Conservation (phyloP, 2,329 filamentous ascomycete species). For the Diaporthe vaccinii region DNA sequence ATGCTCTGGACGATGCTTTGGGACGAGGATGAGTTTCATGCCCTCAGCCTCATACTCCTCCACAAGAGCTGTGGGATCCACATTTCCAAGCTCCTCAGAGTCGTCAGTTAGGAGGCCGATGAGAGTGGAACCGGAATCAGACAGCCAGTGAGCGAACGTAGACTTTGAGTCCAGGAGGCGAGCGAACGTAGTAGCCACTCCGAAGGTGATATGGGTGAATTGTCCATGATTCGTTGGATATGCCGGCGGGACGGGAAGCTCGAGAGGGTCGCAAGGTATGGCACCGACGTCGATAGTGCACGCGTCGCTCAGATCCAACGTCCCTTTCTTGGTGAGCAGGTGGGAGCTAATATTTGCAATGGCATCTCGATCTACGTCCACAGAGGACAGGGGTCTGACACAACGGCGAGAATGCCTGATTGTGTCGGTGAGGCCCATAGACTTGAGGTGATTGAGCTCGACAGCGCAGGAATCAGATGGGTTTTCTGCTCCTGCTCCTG, state of each 20-base stretch:
- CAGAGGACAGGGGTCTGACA: constrained; percentile 9
- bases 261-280: constrained; percentile 30
- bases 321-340: constrained; percentile 1
- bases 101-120: constrained; percentile 39
- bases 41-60: constrained; percentile 46
- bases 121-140: constrained; percentile 26
- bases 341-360: constrained; percentile 16
- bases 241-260: constrained; percentile 26
- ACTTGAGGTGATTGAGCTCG: constrained; percentile 13
- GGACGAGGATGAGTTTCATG: constrained; percentile 52
- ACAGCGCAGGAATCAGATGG: not conserved
- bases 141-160: constrained; percentile 35
- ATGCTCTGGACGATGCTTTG: constrained; percentile 49
- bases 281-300: not conserved
- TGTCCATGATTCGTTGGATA: constrained; percentile 42
- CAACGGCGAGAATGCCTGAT: constrained; percentile 31
- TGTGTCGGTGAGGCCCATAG: constrained; percentile 14
- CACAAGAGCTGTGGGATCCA: constrained; percentile 33
- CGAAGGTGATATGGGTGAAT: constrained; percentile 30
- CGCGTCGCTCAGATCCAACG: not conserved
- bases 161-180: constrained; percentile 28
- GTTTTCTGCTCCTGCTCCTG: not conserved
- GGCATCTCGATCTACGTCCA: not conserved
- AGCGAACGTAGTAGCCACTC: constrained; percentile 28
- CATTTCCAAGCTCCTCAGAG: not conserved